Evolutionary conservation across 768 basidiomycete species (phyloP).

Genomic region (Boletus sensibilis): DNA sequence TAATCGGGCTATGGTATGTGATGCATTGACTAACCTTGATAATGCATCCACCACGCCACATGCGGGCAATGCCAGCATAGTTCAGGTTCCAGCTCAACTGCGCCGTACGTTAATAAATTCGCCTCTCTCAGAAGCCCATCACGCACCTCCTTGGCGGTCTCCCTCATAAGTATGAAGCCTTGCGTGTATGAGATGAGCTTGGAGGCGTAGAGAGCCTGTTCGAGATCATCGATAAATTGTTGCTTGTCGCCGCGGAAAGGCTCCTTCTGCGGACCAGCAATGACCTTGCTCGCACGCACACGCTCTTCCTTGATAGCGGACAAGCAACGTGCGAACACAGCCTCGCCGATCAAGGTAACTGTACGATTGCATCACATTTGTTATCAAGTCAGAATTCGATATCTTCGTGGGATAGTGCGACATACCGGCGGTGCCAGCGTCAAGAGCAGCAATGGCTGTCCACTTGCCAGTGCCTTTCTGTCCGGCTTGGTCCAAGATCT

Average conservation of each 20-base stretch:
- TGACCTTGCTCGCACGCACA: conserved; percentile 84
- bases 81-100: conserved; percentile 88
- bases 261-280: conserved; percentile 89
- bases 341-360: conserved; percentile 99
- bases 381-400: conserved; percentile 6
- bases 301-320: conserved; percentile 98
- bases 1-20: conserved; percentile 8
- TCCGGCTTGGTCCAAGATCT: conserved; percentile 94
- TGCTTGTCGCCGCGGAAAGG: conserved; percentile 97
- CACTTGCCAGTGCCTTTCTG: conserved; percentile 99
- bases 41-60: conserved; percentile 99
- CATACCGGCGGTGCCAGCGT: conserved; percentile 83
- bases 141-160: conserved; percentile 88
- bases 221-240: conserved; percentile 98
- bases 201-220: conserved; percentile 98
- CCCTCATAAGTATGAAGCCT: conserved; percentile 99
- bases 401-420: conserved; percentile 11
- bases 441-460: conserved; percentile 97
- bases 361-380: conserved; percentile 13
- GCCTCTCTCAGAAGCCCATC: background rate
- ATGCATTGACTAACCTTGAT: conserved; percentile 65
- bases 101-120: conserved; percentile 3
- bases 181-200: conserved; percentile 99
- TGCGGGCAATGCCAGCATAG: conserved; percentile 95
- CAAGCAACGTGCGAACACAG: conserved; percentile 97